A percentile compares a stretch with the other conserved stretches of the same genome.
These are phyloP conservation scores for Lipomyces chichibuensis DNA, from an alignment of 805 yeast species.

Conservation along the genomic window DNA sequence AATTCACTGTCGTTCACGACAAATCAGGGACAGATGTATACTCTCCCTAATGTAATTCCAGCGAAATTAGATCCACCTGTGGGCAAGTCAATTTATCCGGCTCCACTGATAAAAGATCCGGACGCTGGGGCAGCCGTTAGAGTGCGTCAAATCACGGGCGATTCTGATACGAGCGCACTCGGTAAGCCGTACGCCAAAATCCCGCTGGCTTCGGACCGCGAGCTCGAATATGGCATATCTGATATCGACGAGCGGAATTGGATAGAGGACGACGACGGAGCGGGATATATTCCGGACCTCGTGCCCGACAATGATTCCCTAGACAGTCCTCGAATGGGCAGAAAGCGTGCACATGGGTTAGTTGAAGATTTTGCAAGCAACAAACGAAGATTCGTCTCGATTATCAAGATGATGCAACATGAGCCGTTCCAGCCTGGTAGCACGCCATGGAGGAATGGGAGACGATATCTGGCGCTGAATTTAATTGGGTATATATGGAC, in stretches of 20 bases:
- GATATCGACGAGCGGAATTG: conserved; percentile 48
- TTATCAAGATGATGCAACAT: conserved; percentile 24
- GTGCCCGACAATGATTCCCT: conserved; percentile 16
- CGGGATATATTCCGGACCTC: conserved; percentile 34
- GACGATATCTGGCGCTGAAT: conserved; percentile 62
- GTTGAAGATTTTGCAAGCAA: conserved; percentile 9
- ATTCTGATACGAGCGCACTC: neutral
- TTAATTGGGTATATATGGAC: conserved; percentile 74
- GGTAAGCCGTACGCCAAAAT: conserved; percentile 1
- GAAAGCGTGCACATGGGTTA: neutral
- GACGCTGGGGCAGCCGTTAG: conserved; percentile 40
- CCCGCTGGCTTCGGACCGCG: conserved; percentile 36
- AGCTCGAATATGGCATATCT: conserved; percentile 32
- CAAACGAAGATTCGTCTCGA: conserved; percentile 12
- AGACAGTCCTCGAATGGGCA: conserved; percentile 6
- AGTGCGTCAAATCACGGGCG: conserved; percentile 28
- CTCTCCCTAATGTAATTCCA: conserved; percentile 37
- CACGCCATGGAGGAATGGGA: conserved; percentile 74
- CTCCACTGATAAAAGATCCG: conserved; percentile 42
- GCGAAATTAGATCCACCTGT: conserved; percentile 35
- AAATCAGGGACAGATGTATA: conserved; percentile 42
- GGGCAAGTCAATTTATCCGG: conserved; percentile 36
- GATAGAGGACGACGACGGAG: conserved; percentile 67
- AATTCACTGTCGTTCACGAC: conserved; percentile 43
- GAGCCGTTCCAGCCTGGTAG: conserved; percentile 82